These are phyloP conservation scores for Crotalaria pallida DNA, from an alignment of 306 rosid genomes.

Conservation along the genomic window DNA sequence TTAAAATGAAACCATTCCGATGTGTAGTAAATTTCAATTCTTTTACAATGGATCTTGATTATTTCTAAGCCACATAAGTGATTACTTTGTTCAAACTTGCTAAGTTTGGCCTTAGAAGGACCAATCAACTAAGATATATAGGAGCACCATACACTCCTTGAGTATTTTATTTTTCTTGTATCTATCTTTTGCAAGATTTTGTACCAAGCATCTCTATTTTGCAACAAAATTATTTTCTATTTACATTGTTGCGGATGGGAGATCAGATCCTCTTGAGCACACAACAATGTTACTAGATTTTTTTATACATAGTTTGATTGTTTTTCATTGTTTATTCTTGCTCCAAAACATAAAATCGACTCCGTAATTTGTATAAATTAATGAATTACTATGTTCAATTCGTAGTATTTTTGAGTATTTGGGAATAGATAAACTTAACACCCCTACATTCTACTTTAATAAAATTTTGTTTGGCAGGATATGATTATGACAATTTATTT, in stretches of 20 bases:
- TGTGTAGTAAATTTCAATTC: background rate
- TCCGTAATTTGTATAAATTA: background rate
- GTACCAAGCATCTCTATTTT: background rate
- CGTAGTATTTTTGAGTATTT: background rate
- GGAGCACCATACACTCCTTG: background rate
- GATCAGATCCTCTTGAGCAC: background rate
- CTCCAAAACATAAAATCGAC: background rate
- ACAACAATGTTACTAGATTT: background rate
- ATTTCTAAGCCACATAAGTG: background rate
- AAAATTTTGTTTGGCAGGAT: constrained; percentile 48
- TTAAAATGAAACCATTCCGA: background rate
- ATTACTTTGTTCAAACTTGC: background rate
- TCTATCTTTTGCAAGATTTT: constrained; percentile 2
- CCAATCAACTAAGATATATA: background rate
- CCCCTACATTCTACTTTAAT: background rate
- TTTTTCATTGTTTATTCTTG: background rate
- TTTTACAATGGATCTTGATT: background rate
- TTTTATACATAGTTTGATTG: background rate
- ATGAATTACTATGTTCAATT: background rate
- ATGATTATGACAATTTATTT: constrained; percentile 48
- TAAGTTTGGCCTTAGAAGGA: background rate
- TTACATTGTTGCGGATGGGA: background rate
- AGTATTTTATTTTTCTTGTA: background rate
- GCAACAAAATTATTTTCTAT: background rate
- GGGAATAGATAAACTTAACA: background rate